Evolutionary conservation across 257 asterid genomes (phyloP).

Genomic region (Solanum corneliomulleri): DNA sequence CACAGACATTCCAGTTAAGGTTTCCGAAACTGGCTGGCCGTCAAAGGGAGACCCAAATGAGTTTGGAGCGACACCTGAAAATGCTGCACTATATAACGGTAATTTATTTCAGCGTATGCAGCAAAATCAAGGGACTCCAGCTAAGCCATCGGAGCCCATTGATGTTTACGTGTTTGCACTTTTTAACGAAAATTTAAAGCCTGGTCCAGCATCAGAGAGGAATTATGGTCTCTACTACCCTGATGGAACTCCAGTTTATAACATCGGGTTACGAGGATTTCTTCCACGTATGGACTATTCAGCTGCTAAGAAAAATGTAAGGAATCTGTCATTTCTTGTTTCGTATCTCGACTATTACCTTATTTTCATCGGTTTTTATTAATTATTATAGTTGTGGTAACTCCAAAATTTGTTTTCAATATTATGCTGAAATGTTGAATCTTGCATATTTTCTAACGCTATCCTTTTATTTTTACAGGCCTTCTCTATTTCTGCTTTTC

Average conservation of each 20-base stretch:
- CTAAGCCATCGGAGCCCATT: constrained; percentile 44
- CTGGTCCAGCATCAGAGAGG: constrained; percentile 90
- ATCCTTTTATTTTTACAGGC: background rate
- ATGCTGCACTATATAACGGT: constrained; percentile 57
- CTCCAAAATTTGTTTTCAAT: background rate
- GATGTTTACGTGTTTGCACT: constrained; percentile 82
- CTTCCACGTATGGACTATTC: constrained; percentile 64
- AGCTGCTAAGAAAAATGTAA: constrained; percentile 33
- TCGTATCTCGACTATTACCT: background rate
- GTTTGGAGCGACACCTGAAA: constrained; percentile 65
- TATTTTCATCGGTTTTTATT: background rate
- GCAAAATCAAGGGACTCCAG: constrained; percentile 73
- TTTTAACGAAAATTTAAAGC: constrained; percentile 75
- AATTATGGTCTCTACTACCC: constrained; percentile 84
- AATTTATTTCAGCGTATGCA: constrained; percentile 44
- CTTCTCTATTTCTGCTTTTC: background rate
- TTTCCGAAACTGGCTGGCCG: constrained; percentile 98
- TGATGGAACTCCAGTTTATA: constrained; percentile 69
- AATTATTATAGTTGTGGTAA: background rate
- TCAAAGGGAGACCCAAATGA: constrained; percentile 67
- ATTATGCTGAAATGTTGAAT: background rate
- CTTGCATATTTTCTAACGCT: background rate
- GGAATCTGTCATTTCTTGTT: constrained; percentile 3
- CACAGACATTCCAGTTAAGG: constrained; percentile 34
- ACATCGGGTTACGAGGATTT: constrained; percentile 49